Evolutionary conservation across 805 yeast genomes (phyloP), one percentile per base, ranked within the genome.

Genomic region (Clavispora fructus): DNA sequence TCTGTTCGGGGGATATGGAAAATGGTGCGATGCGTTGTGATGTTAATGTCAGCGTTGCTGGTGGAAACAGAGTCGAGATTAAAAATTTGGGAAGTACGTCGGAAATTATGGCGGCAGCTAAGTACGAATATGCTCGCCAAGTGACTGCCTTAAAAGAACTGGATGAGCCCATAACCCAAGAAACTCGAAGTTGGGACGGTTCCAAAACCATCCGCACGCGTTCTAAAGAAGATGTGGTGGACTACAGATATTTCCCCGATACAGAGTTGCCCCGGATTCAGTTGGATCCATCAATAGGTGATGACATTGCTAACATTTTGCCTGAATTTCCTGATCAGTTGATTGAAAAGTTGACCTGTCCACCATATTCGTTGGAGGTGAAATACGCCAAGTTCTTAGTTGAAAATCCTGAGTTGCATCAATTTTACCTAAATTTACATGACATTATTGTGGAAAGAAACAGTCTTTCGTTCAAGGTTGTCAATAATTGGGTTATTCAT

Each of bases 181-280:
- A 91, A 58, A 94, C 99, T 0, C 75, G 97, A 59, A 94, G 96
- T 16, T 94, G 97, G 97, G 83, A 85, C 57, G 97, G 97, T 2
- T 64, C 64, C 3, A 68, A 71, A 37, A 92, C 98, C 0, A 71
- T 75, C 39, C 73, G 77, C 42, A 66, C 85, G 42, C 78, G 99
- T 59, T 72, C 79, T 4, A 94, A 94, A 58, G 97, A 92, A 61
- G 78, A 79, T 35, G 78, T 87, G 0, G 76, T 87, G 11, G 99
- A 94, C 63, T 94, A 94, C 64, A 72, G 98, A 56, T 94, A 90
- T 60, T 84, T 92, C 76, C 97, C 98, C 0, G 99, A 94, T 62
- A 87, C 95, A 1, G 99, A 94, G 62, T 67, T 94, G 28, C 90
- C 94, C 0, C 63, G 67, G 1, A 65, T 91, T 4, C 48, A 57